These are phyloP conservation scores for Nymphaea colorata DNA, from an alignment of 164 flowering plant genomes.

Conservation along the genomic window DNA sequence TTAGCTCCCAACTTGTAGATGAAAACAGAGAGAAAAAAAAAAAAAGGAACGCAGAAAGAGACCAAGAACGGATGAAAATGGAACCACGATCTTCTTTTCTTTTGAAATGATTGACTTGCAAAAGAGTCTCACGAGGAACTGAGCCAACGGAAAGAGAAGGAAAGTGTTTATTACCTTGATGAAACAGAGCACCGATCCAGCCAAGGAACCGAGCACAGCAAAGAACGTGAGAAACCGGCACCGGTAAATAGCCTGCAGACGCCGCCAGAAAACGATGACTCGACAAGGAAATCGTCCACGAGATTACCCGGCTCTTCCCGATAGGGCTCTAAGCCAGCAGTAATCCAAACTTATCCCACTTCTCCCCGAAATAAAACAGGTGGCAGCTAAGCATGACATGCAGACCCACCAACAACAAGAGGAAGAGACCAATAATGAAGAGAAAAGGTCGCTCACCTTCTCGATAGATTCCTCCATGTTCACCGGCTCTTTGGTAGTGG, in stretches of 20 bases:
- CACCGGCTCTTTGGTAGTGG: not conserved
- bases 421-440: not conserved
- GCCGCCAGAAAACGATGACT: not conserved
- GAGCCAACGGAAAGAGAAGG: not conserved
- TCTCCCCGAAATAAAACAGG: not conserved
- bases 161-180: not conserved
- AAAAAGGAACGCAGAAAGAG: too few relatives aligned
- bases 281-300: too few relatives aligned
- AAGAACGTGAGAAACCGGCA: slow-evolving; percentile 59
- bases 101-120: too few relatives aligned
- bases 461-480: not conserved
- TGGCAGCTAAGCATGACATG: too few relatives aligned
- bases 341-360: not conserved
- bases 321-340: not conserved
- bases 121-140: too few relatives aligned
- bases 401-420: too few relatives aligned
- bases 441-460: not conserved
- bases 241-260: slow-evolving; percentile 44
- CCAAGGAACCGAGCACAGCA: slow-evolving; percentile 58
- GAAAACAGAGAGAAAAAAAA: too few relatives aligned
- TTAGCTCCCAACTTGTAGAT: too few relatives aligned
- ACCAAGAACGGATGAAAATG: too few relatives aligned
- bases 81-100: too few relatives aligned
- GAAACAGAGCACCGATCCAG: slow-evolving; percentile 69
- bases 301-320: not conserved